Conservation (phyloP, 2,329 filamentous ascomycete genomes). For the Fusarium longipes region DNA sequence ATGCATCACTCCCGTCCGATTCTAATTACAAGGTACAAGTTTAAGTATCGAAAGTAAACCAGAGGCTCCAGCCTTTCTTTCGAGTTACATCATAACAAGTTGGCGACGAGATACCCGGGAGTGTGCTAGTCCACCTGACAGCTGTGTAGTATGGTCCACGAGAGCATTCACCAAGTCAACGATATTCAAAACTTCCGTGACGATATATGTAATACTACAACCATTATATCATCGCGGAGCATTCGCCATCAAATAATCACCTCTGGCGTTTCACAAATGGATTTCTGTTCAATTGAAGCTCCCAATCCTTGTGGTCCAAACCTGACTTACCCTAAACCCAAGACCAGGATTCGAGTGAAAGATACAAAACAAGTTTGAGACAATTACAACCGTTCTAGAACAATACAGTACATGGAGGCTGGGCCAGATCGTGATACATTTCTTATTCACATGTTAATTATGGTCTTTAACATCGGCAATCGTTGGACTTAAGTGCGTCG, state of each 20-base stretch:
- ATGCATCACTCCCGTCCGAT: not conserved
- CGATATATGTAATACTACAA: not conserved
- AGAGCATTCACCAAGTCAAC: not conserved
- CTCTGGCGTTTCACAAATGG: not conserved
- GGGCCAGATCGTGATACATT: not conserved
- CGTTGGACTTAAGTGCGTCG: not conserved
- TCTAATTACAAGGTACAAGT: not conserved
- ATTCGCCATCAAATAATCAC: too few species aligned
- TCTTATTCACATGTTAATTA: not conserved
- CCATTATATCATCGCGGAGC: not conserved
- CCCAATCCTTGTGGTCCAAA: not conserved
- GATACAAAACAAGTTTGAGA: not conserved
- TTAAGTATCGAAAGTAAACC: not conserved
- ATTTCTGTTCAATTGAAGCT: not conserved
- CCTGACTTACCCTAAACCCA: conserved; percentile 2
- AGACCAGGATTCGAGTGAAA: not conserved
- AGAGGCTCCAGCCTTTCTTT: not conserved
- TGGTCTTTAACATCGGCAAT: not conserved
- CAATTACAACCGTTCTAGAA: conserved; percentile 2
- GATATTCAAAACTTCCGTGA: not conserved
- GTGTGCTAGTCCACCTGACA: not conserved
- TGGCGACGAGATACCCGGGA: not conserved
- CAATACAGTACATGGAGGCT: not conserved
- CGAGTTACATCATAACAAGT: not conserved
- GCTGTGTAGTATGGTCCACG: not conserved